Conservation (phyloP, 441 rosid species). For the Gossypium aridum region DNA sequence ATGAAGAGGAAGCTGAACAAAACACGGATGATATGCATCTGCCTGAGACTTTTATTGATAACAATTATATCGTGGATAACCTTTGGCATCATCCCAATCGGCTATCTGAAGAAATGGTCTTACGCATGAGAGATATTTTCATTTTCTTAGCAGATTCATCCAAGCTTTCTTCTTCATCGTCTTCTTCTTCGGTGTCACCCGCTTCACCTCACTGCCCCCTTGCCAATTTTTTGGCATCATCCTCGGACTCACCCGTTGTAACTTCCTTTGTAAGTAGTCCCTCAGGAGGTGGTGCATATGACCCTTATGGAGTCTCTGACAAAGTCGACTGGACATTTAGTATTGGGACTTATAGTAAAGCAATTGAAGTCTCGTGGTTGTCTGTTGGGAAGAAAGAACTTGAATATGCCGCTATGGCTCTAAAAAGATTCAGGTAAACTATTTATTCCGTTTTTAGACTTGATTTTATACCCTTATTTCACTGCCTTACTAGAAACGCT, state of each 20-base stretch:
- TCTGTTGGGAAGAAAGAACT: constrained; percentile 66
- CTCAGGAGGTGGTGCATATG: constrained; percentile 23
- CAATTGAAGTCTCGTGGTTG: constrained; percentile 57
- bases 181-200: constrained; percentile 22
- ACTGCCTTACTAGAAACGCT: neutral
- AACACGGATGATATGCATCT: constrained; percentile 17
- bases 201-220: constrained; percentile 43
- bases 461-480: neutral
- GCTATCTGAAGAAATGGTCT: constrained; percentile 64
- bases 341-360: constrained; percentile 41
- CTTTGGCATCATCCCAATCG: constrained; percentile 46
- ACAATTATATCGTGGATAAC: constrained; percentile 27
- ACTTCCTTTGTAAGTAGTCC: constrained; percentile 29
- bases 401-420: constrained; percentile 55
- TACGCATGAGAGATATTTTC: constrained; percentile 66
- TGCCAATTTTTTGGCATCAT: constrained; percentile 41
- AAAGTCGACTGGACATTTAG: constrained; percentile 41
- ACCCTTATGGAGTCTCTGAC: constrained; percentile 47
- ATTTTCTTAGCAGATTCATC: constrained; percentile 52
- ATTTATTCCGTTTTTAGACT: constrained; percentile 1
- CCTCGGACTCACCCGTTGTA: constrained; percentile 30
- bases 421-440: constrained; percentile 53
- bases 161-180: constrained; percentile 27
- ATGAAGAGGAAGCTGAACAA: constrained; percentile 23
- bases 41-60: constrained; percentile 14